phyloP scores from a whole-genome alignment of 2,329 filamentous ascomycete genomes.

The Pseudocercospora musae region DNA sequence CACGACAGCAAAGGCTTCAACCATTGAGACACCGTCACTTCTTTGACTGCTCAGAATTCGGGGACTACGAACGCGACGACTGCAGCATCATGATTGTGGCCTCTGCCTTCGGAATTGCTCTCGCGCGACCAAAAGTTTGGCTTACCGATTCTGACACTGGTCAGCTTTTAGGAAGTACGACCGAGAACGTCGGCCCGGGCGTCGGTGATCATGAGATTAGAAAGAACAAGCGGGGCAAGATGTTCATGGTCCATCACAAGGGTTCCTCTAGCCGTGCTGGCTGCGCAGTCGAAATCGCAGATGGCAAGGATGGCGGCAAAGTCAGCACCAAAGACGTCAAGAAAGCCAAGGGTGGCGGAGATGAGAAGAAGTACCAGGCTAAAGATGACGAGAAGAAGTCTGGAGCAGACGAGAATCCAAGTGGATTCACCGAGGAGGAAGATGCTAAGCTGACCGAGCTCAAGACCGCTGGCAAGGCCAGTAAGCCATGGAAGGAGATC shows the following conservation, averaged over 20 bases:
- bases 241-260: conserved; percentile 28
- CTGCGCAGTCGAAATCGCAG: conserved; percentile 5
- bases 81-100: conserved; percentile 7
- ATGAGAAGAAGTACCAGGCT: conserved; percentile 2
- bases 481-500: conserved; percentile 15
- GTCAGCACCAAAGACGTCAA: conserved; percentile 9
- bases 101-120: conserved; percentile 12
- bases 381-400: conserved; percentile 1
- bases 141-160: conserved; percentile 32
- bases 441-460: conserved; percentile 38
- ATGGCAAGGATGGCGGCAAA: conserved; percentile 11
- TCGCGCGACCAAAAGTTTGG: conserved; percentile 17
- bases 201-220: conserved; percentile 24
- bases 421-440: conserved; percentile 36
- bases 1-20: background rate
- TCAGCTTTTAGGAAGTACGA: conserved; percentile 24
- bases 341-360: conserved; percentile 10
- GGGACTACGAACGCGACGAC: background rate
- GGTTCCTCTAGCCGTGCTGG: conserved; percentile 1
- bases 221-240: conserved; percentile 26
- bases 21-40: background rate
- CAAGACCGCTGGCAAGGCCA: conserved; percentile 7
- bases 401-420: background rate
- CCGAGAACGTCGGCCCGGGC: conserved; percentile 15
- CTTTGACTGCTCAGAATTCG: background rate